Conservation (phyloP, 495 filamentous ascomycete genomes). For the Podospora bellae-mahoneyi region DNA sequence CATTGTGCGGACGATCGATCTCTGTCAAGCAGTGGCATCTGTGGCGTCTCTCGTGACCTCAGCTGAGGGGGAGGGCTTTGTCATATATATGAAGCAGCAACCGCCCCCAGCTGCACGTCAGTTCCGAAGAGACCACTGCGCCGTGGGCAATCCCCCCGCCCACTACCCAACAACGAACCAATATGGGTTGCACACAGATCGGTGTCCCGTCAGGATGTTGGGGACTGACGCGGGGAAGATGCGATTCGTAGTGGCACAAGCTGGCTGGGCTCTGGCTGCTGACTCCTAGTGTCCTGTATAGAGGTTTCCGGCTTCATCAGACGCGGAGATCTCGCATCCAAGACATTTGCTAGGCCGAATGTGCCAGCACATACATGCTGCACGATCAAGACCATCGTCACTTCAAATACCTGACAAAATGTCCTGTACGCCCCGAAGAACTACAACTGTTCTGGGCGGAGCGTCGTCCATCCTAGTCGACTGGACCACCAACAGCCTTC, state of each 20-base stretch:
- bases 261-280: background rate
- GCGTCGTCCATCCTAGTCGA: background rate
- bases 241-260: slow-evolving; percentile 1
- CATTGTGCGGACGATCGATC: background rate
- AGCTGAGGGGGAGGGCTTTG: slow-evolving; percentile 1
- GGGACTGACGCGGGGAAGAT: slow-evolving; percentile 16
- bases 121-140: background rate
- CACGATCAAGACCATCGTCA: slow-evolving; percentile 12
- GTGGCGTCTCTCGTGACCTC: background rate
- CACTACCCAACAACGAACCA: background rate
- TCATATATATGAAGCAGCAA: background rate
- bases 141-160: slow-evolving; percentile 14
- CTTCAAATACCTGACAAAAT: background rate
- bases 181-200: slow-evolving; percentile 20
- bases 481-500: background rate
- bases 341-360: slow-evolving; percentile 18
- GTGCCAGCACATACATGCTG: slow-evolving; percentile 15
- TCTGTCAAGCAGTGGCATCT: background rate
- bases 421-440: background rate
- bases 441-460: background rate
- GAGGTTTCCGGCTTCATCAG: slow-evolving; percentile 7
- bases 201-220: slow-evolving; percentile 8
- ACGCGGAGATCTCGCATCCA: slow-evolving; percentile 21
- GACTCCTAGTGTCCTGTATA: background rate
- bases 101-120: slow-evolving; percentile 4